Evolutionary conservation across 164 flowering plant genomes (phyloP).

Genomic region (Chloranthus sessilifolius): DNA sequence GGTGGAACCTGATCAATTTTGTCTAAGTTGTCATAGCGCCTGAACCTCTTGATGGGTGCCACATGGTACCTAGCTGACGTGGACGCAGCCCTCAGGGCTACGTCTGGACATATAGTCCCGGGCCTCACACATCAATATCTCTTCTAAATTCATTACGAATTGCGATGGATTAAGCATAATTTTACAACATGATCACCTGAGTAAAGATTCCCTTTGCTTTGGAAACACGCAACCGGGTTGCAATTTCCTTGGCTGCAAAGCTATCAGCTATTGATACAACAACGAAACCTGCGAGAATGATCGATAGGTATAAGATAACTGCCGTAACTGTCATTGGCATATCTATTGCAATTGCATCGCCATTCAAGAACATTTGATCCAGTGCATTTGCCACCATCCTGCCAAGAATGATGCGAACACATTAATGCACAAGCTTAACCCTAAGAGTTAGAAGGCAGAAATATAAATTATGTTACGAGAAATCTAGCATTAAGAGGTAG

Average conservation of each 20-base stretch:
- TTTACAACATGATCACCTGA: slow-evolving; percentile 70
- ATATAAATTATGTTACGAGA: too few species aligned
- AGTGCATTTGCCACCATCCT: slow-evolving; percentile 93
- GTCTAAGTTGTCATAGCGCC: too few species aligned
- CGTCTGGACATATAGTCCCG: too few species aligned
- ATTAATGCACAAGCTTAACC: background rate
- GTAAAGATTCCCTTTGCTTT: slow-evolving; percentile 92
- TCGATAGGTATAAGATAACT: slow-evolving; percentile 77
- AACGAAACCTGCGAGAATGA: slow-evolving; percentile 69
- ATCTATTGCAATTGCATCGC: slow-evolving; percentile 88
- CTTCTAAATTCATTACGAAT: too few species aligned
- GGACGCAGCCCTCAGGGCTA: too few species aligned
- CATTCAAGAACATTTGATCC: slow-evolving; percentile 61
- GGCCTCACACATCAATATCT: too few species aligned
- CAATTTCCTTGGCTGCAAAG: slow-evolving; percentile 83
- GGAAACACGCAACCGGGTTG: slow-evolving; percentile 70
- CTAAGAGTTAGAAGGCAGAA: background rate
- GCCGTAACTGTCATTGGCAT: slow-evolving; percentile 95
- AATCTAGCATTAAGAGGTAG: too few species aligned
- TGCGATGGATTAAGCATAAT: too few species aligned
- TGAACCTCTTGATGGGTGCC: too few species aligned
- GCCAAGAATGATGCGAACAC: slow-evolving; percentile 12
- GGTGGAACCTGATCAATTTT: too few species aligned
- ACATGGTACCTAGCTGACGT: too few species aligned
- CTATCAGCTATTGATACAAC: slow-evolving; percentile 98